Percentiles rank a stretch among this genome's conserved stretches.
Conservation (phyloP, 2,329 filamentous ascomycete genomes). For the Pseudogymnoascus verrucosus region DNA sequence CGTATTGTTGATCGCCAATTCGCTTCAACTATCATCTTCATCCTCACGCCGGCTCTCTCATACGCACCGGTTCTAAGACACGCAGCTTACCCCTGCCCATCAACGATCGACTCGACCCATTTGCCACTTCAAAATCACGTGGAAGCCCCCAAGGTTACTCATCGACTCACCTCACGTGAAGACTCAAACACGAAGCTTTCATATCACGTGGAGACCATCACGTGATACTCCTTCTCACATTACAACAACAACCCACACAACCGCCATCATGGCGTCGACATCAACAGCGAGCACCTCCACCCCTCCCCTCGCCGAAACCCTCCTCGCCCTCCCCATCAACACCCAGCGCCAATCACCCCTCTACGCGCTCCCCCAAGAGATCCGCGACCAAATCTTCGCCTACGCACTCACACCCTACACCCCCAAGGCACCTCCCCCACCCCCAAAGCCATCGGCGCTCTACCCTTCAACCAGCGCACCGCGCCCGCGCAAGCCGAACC, state of each 20-base stretch:
- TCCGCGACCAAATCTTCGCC: constrained; percentile 6
- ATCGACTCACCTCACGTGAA: background rate
- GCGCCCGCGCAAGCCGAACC: background rate
- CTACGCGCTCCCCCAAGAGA: background rate
- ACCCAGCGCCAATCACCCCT: background rate
- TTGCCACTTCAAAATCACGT: background rate
- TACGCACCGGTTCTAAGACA: background rate
- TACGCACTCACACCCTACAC: background rate
- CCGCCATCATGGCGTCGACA: background rate
- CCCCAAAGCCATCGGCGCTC: background rate
- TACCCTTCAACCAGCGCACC: background rate
- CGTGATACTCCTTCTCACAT: background rate
- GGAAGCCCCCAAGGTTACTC: background rate
- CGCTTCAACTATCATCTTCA: background rate
- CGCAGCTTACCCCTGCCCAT: background rate
- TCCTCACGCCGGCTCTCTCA: background rate
- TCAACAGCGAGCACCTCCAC: background rate
- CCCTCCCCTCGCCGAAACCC: background rate
- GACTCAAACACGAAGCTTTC: background rate
- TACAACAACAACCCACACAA: background rate
- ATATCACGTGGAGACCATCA: background rate
- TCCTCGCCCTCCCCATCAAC: background rate
- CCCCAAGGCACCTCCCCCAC: background rate
- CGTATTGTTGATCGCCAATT: background rate
- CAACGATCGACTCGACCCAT: background rate